Evolutionary conservation across 169 alveolate species (phyloP).

Genomic region (Plasmodium falciparum): DNA sequence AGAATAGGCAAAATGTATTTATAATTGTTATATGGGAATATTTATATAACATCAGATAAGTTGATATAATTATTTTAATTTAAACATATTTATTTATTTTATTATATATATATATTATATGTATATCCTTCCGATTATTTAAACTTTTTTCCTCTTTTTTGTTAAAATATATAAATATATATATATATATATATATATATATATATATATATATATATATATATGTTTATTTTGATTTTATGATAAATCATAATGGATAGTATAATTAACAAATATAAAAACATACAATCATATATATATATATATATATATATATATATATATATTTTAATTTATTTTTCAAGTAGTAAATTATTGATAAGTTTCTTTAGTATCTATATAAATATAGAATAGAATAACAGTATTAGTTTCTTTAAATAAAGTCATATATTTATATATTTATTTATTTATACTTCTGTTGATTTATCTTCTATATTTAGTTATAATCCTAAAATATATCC

Average conservation of each 20-base stretch:
- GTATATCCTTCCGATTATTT: background rate
- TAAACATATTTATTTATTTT: background rate
- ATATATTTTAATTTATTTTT: background rate
- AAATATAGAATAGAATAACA: background rate
- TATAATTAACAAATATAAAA: background rate
- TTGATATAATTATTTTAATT: background rate
- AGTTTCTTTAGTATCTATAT: background rate
- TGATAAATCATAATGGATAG: constrained; percentile 37
- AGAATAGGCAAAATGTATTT: no score
- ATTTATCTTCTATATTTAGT: no score
- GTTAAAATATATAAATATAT: constrained; percentile 1
- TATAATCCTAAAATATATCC: no score
- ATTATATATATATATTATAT: background rate
- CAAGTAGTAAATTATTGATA: background rate
- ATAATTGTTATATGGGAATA: no score
- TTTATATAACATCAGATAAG: no score
- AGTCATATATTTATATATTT: no score
- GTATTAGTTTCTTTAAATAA: no score
- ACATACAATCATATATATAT: background rate
- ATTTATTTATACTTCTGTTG: no score
- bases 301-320: background rate
- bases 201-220: constrained; percentile 15
- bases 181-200: constrained; percentile 21
- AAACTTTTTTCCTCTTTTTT: constrained; percentile 4
- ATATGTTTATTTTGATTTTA: constrained; percentile 26